Conservation (phyloP, 805 yeast genomes). For the Starmerella etchellsii region DNA sequence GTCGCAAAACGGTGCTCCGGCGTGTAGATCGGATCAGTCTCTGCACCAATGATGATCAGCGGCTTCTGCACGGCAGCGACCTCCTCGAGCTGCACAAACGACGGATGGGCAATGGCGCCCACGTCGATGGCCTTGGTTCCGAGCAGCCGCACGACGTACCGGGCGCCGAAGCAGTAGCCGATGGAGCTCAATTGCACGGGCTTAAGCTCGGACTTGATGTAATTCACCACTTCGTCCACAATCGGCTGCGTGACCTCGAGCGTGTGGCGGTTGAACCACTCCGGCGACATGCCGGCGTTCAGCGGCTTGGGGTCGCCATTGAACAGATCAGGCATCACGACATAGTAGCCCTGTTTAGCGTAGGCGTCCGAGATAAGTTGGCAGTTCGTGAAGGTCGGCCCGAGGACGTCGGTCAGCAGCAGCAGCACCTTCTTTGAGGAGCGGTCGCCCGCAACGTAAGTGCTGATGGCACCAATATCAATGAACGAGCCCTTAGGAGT, state of each 20-base stretch:
- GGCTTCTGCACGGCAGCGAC: conserved; percentile 50
- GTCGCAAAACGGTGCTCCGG: conserved; percentile 49
- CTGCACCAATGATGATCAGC: conserved; percentile 60
- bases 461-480: conserved; percentile 26
- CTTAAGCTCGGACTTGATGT: conserved; percentile 34
- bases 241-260: conserved; percentile 37
- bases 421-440: conserved; percentile 41
- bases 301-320: conserved; percentile 38
- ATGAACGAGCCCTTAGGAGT: conserved; percentile 21
- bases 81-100: conserved; percentile 54
- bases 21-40: conserved; percentile 51
- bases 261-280: conserved; percentile 47
- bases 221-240: conserved; percentile 36
- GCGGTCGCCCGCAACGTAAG: conserved; percentile 39
- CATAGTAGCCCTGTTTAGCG: conserved; percentile 50
- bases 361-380: conserved; percentile 39
- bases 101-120: conserved; percentile 77
- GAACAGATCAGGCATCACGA: conserved; percentile 65
- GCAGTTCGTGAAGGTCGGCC: conserved; percentile 45
- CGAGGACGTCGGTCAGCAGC: conserved; percentile 53
- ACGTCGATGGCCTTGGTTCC: conserved; percentile 33
- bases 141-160: conserved; percentile 44
- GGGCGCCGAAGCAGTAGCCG: conserved; percentile 84
- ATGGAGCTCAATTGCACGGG: conserved; percentile 35
- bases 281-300: conserved; percentile 17